Percentiles rank a stretch among this genome's conserved stretches.
Conservation (phyloP, 2,329 filamentous ascomycete species). For the Westerdykella sp. region DNA sequence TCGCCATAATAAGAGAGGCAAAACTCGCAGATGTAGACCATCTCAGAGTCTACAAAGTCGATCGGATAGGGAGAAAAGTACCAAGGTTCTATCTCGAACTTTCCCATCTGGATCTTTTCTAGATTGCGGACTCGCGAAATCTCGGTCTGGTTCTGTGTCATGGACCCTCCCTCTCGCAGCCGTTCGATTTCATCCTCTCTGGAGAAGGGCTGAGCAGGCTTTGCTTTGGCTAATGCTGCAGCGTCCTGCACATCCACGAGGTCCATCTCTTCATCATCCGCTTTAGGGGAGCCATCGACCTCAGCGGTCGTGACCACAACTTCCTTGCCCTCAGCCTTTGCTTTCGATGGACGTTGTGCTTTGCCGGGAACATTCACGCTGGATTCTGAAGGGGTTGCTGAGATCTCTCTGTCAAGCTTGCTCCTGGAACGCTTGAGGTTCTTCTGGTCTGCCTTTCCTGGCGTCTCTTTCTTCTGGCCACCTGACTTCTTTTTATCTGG, state of each 20-base stretch:
- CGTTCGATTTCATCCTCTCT: constrained; percentile 95
- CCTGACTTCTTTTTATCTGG: constrained; percentile 77
- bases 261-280: constrained; percentile 49
- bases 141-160: constrained; percentile 98
- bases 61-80: constrained; percentile 98
- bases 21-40: constrained; percentile 96
- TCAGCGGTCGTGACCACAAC: constrained; percentile 44
- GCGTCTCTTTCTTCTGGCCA: constrained; percentile 32
- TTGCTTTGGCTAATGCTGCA: constrained; percentile 49
- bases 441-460: constrained; percentile 42
- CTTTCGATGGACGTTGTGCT: constrained; percentile 48
- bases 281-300: constrained; percentile 41
- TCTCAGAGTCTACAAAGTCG: constrained; percentile 76
- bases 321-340: constrained; percentile 56
- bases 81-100: constrained; percentile 90
- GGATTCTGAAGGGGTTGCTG: constrained; percentile 49
- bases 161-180: constrained; percentile 85
- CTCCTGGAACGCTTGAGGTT: constrained; percentile 43
- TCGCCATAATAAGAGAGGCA: constrained; percentile 88
- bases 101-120: constrained; percentile 88
- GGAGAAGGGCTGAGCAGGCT: constrained; percentile 54
- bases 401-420: constrained; percentile 49
- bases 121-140: constrained; percentile 94
- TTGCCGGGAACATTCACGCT: constrained; percentile 45
- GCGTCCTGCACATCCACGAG: constrained; percentile 48